Conservation (phyloP, 306 rosid species). For the Sechiopsis laciniata region DNA sequence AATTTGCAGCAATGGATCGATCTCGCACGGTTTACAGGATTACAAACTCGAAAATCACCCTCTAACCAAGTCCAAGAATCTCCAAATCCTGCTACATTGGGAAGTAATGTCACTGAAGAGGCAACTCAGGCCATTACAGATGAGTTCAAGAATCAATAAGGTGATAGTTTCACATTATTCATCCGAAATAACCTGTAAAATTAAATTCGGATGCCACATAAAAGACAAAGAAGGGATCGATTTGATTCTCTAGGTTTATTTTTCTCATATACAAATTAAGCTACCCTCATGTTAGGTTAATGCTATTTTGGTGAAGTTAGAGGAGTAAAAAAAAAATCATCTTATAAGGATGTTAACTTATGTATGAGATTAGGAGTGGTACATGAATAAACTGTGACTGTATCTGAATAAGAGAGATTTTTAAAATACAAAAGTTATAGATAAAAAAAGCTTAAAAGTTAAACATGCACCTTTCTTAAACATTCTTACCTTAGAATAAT, state of each 20-base stretch:
- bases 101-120: conserved; percentile 59
- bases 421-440: too few relatives aligned
- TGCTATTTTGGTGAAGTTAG: conserved; percentile 25
- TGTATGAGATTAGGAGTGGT: too few relatives aligned
- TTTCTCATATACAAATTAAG: background rate
- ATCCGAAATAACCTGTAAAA: conserved; percentile 19
- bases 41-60: conserved; percentile 56
- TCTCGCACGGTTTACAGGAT: conserved; percentile 68
- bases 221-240: conserved; percentile 25
- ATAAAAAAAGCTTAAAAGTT: too few relatives aligned
- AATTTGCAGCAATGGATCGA: conserved; percentile 95
- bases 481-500: too few relatives aligned
- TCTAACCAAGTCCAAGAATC: conserved; percentile 40
- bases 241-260: conserved; percentile 13
- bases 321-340: background rate
- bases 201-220: conserved; percentile 23
- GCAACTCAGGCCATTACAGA: conserved; percentile 40
- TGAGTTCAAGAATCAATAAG: conserved; percentile 51
- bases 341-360: background rate
- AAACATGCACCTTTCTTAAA: too few relatives aligned
- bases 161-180: conserved; percentile 28
- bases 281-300: conserved; percentile 7
- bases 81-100: conserved; percentile 44
- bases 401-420: too few relatives aligned
- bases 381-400: too few relatives aligned